phyloP scores from a whole-genome alignment of 352 stramenopile genomes.

The Phytophthora pini region DNA sequence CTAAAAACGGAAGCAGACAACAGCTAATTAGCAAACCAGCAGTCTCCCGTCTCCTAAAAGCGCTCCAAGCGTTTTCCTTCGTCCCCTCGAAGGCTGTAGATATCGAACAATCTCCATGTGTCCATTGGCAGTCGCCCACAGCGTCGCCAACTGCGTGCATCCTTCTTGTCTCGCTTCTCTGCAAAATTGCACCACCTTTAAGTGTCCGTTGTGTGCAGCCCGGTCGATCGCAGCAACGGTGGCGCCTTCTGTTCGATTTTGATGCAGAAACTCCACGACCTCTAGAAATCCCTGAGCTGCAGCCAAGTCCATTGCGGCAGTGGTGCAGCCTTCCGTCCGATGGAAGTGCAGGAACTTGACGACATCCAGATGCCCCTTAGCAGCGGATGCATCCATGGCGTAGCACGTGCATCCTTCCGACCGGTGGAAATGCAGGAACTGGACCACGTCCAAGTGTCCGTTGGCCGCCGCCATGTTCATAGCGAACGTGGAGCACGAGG shows the following conservation, averaged over 20 bases:
- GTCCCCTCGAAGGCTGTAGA: constrained; percentile 23
- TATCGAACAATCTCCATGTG: constrained; percentile 32
- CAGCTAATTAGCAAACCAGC: constrained; percentile 24
- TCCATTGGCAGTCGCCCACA: constrained; percentile 43
- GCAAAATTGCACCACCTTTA: constrained; percentile 40
- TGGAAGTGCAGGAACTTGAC: constrained; percentile 50
- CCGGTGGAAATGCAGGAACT: constrained; percentile 45
- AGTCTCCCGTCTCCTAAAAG: constrained; percentile 23
- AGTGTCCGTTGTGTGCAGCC: constrained; percentile 47
- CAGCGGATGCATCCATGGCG: constrained; percentile 49
- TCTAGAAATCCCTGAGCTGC: constrained; percentile 38
- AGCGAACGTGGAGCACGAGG: constrained; percentile 30
- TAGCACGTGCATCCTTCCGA: constrained; percentile 45
- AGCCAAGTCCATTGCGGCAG: constrained; percentile 42
- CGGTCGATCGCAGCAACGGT: constrained; percentile 50
- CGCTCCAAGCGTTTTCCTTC: constrained; percentile 11
- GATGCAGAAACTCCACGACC: constrained; percentile 48
- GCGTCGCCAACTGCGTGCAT: constrained; percentile 35
- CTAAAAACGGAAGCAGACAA: too few species aligned
- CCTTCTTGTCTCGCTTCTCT: constrained; percentile 30
- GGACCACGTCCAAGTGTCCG: constrained; percentile 30
- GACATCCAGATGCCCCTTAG: constrained; percentile 37
- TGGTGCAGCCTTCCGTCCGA: constrained; percentile 39
- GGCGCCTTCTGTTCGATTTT: constrained; percentile 33
- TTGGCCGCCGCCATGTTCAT: constrained; percentile 46